phyloP scores from a whole-genome alignment of 2,329 filamentous ascomycete genomes.

The Lasiodiplodia hormozganensis region DNA sequence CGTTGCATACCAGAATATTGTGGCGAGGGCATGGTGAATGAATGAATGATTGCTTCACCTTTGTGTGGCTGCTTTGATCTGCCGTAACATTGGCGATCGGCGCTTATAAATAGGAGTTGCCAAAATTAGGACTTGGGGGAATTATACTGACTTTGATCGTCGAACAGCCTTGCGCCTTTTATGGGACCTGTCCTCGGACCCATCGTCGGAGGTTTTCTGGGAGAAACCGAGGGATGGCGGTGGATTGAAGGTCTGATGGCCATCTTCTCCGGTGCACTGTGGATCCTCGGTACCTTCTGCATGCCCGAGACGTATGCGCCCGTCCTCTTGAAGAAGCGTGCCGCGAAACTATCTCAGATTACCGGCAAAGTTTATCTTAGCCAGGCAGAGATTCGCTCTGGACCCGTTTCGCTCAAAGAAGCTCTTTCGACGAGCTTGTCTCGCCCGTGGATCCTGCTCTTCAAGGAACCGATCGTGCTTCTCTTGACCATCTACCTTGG shows the following conservation, averaged over 20 bases:
- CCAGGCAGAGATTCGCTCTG: slow-evolving; percentile 49
- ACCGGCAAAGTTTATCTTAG: slow-evolving; percentile 62
- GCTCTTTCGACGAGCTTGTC: slow-evolving; percentile 65
- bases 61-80: not conserved
- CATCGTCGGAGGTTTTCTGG: slow-evolving; percentile 71
- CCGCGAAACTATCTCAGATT: slow-evolving; percentile 55
- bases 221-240: slow-evolving; percentile 69
- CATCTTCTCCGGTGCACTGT: slow-evolving; percentile 53
- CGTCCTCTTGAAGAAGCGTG: slow-evolving; percentile 59
- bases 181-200: slow-evolving; percentile 64
- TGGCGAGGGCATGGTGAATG: no score
- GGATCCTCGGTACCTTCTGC: slow-evolving; percentile 49
- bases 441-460: slow-evolving; percentile 73
- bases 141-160: not conserved
- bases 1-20: not conserved
- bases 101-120: not conserved
- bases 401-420: slow-evolving; percentile 52
- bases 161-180: slow-evolving; percentile 48
- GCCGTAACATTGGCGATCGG: not conserved
- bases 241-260: slow-evolving; percentile 71
- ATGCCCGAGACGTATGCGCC: slow-evolving; percentile 59
- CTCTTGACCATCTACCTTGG: slow-evolving; percentile 71
- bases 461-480: slow-evolving; percentile 73
- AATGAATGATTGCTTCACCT: not conserved
- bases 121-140: not conserved